Evolutionary conservation across 2,329 filamentous ascomycete species (phyloP).

Genomic region (Trichoderma aggressivum): DNA sequence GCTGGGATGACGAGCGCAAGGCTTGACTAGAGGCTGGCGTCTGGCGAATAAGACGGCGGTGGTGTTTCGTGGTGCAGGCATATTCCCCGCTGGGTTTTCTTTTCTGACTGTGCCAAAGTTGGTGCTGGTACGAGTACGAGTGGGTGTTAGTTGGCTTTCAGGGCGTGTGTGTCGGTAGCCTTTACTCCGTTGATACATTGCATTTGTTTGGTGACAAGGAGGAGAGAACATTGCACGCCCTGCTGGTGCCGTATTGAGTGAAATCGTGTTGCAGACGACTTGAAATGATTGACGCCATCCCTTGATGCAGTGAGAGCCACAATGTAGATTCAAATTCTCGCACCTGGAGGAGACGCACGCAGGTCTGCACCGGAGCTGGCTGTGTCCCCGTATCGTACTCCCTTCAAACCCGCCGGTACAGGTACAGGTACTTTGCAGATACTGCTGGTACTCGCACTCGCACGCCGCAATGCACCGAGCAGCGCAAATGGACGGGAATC

Average conservation of each 20-base stretch:
- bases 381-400: not conserved
- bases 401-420: not conserved
- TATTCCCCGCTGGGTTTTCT: not conserved
- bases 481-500: not conserved
- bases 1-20: slow-evolving; percentile 8
- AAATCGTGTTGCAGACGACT: not conserved
- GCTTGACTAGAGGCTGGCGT: not conserved
- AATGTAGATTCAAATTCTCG: not conserved
- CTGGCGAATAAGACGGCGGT: not conserved
- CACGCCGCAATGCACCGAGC: not conserved
- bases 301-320: not conserved
- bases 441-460: not conserved
- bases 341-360: not conserved
- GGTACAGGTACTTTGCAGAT: not conserved
- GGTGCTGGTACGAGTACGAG: not conserved
- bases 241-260: not conserved
- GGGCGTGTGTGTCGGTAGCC: not conserved
- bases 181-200: not conserved
- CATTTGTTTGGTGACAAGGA: not conserved
- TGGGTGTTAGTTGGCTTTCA: not conserved
- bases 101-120: not conserved
- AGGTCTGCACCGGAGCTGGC: not conserved
- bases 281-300: not conserved
- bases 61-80: slow-evolving; percentile 1
- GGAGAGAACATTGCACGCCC: not conserved